Evolutionary conservation across 2,329 filamentous ascomycete genomes (phyloP).

Genomic region (Aspergillus aculeatus): DNA sequence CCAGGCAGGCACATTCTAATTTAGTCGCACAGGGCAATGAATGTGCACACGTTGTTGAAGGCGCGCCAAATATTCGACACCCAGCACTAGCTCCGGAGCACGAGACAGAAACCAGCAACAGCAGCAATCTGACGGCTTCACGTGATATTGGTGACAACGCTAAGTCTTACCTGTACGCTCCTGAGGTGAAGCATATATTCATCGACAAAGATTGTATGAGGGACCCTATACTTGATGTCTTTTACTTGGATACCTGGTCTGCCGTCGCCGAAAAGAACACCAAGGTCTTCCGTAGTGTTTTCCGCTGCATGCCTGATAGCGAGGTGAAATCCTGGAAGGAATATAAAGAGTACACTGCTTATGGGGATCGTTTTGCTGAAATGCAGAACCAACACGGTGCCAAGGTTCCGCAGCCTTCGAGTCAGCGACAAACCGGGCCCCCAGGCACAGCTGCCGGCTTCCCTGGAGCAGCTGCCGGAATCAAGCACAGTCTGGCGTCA

Average conservation of each 20-base stretch:
- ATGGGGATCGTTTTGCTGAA: conserved; percentile 73
- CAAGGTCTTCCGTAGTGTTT: conserved; percentile 87
- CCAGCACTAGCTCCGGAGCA: conserved; percentile 68
- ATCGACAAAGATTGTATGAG: conserved; percentile 91
- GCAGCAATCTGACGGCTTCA: conserved; percentile 57
- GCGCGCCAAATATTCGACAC: conserved; percentile 48
- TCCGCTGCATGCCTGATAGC: conserved; percentile 94
- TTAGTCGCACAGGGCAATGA: conserved; percentile 21
- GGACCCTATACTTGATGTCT: conserved; percentile 78
- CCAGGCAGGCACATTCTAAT: conserved; percentile 16
- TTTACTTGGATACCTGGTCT: conserved; percentile 87
- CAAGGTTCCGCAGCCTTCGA: conserved; percentile 48
- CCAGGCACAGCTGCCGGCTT: conserved; percentile 33
- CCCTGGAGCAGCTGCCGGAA: conserved; percentile 22
- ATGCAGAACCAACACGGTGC: conserved; percentile 56
- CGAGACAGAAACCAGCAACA: conserved; percentile 82
- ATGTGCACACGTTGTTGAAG: conserved; percentile 24
- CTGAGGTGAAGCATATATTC: conserved; percentile 70
- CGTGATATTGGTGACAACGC: conserved; percentile 49
- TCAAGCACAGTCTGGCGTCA: conserved; percentile 25
- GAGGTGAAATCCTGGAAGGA: conserved; percentile 91
- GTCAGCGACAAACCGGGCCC: conserved; percentile 41
- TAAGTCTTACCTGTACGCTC: conserved; percentile 49
- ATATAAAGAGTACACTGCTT: conserved; percentile 80
- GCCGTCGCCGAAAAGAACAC: conserved; percentile 91